These are phyloP conservation scores for Lotus japonicus DNA, from an alignment of 306 rosid species.

Conservation along the genomic window DNA sequence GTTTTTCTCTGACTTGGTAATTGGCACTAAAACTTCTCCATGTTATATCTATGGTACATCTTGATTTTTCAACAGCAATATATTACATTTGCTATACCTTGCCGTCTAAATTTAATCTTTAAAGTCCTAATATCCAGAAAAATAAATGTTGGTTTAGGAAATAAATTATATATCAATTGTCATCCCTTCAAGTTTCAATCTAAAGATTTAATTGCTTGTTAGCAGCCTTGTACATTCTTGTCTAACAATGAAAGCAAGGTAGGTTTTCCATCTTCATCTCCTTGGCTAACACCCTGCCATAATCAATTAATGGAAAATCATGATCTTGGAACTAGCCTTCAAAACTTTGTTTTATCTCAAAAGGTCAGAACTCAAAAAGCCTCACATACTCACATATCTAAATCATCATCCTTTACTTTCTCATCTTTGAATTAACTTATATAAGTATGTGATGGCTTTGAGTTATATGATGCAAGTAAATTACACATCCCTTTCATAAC, in stretches of 20 bases:
- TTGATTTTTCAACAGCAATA: not conserved
- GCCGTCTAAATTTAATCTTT: conserved; percentile 7
- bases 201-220: conserved; percentile 1
- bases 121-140: conserved; percentile 1
- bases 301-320: not conserved
- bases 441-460: not conserved
- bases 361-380: not conserved
- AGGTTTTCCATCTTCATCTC: conserved; percentile 25
- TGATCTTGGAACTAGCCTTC: not conserved
- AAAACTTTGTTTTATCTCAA: no score
- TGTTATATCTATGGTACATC: not conserved
- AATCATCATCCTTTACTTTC: not conserved
- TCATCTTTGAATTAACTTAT: not conserved
- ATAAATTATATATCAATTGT: conserved; percentile 9
- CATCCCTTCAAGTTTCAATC: not conserved
- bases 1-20: not conserved
- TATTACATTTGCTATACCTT: not conserved
- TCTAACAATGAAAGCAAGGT: conserved; percentile 17
- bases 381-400: not conserved
- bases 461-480: not conserved
- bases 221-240: conserved; percentile 16
- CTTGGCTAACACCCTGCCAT: conserved; percentile 26
- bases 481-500: not conserved
- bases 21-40: not conserved
- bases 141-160: conserved; percentile 6